These are phyloP conservation scores for Chlorophyllum brunneum DNA, from an alignment of 768 basidiomycete species.

Conservation along the genomic window DNA sequence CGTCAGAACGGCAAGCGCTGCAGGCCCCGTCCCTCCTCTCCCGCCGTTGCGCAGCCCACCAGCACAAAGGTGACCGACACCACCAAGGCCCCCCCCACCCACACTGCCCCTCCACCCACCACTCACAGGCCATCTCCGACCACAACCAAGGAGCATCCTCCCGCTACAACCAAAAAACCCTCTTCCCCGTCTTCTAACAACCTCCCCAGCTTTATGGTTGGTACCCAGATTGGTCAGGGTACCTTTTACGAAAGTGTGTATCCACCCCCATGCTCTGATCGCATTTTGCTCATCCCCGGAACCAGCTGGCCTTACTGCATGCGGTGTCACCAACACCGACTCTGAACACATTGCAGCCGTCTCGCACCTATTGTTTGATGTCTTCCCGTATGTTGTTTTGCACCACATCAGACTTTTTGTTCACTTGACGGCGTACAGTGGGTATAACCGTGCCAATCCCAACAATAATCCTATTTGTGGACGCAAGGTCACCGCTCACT, in stretches of 20 bases:
- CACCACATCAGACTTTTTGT: background rate
- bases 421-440: slow-evolving; percentile 30
- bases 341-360: slow-evolving; percentile 55
- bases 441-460: slow-evolving; percentile 55
- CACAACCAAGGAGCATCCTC: slow-evolving; percentile 1
- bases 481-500: slow-evolving; percentile 39
- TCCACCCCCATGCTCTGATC: slow-evolving; percentile 4
- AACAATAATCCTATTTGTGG: slow-evolving; percentile 75
- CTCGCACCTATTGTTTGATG: slow-evolving; percentile 52
- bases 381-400: slow-evolving; percentile 47
- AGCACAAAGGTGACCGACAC: slow-evolving; percentile 9
- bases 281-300: slow-evolving; percentile 7
- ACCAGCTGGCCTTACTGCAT: slow-evolving; percentile 58
- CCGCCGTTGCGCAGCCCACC: slow-evolving; percentile 17
- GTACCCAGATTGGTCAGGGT: slow-evolving; percentile 49
- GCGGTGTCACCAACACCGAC: slow-evolving; percentile 54
- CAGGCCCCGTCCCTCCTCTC: slow-evolving; percentile 28
- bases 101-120: slow-evolving; percentile 5
- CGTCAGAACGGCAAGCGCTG: slow-evolving; percentile 34
- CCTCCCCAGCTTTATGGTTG: slow-evolving; percentile 40
- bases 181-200: slow-evolving; percentile 9
- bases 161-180: slow-evolving; percentile 13
- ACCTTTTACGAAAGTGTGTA: slow-evolving; percentile 50
- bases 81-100: slow-evolving; percentile 7
- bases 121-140: slow-evolving; percentile 16